Percentiles rank a stretch among this genome's conserved stretches.
Conservation (phyloP, 2,329 filamentous ascomycete genomes). For the Colletotrichum sansevieriae region DNA sequence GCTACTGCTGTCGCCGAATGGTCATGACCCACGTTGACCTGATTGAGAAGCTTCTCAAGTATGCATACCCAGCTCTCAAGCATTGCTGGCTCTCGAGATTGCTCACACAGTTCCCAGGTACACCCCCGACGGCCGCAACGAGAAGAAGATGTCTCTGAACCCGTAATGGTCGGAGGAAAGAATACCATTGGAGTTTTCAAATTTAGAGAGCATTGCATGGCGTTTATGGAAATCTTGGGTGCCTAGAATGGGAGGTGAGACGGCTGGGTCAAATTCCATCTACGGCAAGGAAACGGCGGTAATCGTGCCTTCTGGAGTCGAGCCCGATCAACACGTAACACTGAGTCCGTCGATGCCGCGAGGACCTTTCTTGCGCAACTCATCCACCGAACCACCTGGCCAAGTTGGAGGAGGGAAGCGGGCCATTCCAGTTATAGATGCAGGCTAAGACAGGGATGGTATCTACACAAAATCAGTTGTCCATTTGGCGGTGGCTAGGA, state of each 20-base stretch:
- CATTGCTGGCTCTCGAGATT: slow-evolving; percentile 38
- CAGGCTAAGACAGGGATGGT: neutral
- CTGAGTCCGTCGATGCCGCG: neutral
- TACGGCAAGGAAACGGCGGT: neutral
- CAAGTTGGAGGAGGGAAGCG: too few relatives aligned
- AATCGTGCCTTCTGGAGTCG: slow-evolving; percentile 1
- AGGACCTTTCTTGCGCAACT: neutral
- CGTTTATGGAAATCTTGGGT: slow-evolving; percentile 35
- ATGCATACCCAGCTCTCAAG: slow-evolving; percentile 51
- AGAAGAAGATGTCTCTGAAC: slow-evolving; percentile 67
- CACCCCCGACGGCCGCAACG: slow-evolving; percentile 72
- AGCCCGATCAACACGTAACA: neutral
- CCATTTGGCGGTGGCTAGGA: slow-evolving; percentile 9
- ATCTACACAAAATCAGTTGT: neutral
- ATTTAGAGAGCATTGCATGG: slow-evolving; percentile 43
- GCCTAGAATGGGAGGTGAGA: slow-evolving; percentile 1
- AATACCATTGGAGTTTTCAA: slow-evolving; percentile 19
- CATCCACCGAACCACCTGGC: too few relatives aligned
- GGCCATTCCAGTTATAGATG: too few relatives aligned
- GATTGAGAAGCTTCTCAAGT: slow-evolving; percentile 98
- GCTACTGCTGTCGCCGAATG: slow-evolving; percentile 99
- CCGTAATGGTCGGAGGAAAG: slow-evolving; percentile 43
- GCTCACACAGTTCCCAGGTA: slow-evolving; percentile 58
- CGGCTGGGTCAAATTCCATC: neutral
- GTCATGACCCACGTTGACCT: slow-evolving; percentile 99